These are phyloP conservation scores for Cryptococcus sp. DNA, from an alignment of 1,284 basidiomycete genomes.

Conservation along the genomic window DNA sequence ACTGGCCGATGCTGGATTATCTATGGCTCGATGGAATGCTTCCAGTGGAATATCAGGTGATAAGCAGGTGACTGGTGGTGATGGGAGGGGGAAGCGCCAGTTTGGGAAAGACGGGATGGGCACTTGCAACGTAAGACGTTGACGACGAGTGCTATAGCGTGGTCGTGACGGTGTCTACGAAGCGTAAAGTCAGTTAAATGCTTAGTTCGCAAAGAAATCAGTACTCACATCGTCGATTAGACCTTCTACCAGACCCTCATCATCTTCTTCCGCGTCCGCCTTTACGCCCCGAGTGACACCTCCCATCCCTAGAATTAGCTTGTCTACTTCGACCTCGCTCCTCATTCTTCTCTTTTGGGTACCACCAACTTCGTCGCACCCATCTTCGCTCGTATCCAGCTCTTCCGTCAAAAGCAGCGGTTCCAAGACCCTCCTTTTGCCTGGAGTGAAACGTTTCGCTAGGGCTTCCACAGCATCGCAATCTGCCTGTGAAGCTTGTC, in stretches of 20 bases:
- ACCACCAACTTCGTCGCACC: not conserved
- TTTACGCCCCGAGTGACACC: not conserved
- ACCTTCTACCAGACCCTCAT: conserved; percentile 17
- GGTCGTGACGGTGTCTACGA: conserved; percentile 15
- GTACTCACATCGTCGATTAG: conserved; percentile 17
- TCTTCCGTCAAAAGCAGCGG: conserved; percentile 15
- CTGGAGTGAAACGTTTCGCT: conserved; percentile 21
- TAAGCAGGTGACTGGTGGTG: conserved; percentile 34
- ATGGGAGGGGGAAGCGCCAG: conserved; percentile 40
- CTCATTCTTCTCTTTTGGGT: conserved; percentile 22
- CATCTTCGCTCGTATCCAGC: not conserved
- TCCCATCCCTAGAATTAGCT: conserved; percentile 3
- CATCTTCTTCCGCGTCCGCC: conserved; percentile 10
- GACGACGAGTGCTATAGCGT: conserved; percentile 6
- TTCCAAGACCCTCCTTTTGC: conserved; percentile 29
- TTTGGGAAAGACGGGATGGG: conserved; percentile 23
- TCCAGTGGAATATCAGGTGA: conserved; percentile 37
- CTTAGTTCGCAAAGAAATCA: not conserved
- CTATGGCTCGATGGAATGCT: conserved; percentile 26
- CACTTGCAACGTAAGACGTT: conserved; percentile 10
- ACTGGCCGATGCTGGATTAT: conserved; percentile 12
- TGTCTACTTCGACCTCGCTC: conserved; percentile 25
- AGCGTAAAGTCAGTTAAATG: not conserved
- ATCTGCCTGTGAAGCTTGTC: conserved; percentile 9
- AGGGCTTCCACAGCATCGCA: conserved; percentile 26